Evolutionary conservation across 495 filamentous ascomycete genomes (phyloP).

Genomic region (Xylaria grammica): DNA sequence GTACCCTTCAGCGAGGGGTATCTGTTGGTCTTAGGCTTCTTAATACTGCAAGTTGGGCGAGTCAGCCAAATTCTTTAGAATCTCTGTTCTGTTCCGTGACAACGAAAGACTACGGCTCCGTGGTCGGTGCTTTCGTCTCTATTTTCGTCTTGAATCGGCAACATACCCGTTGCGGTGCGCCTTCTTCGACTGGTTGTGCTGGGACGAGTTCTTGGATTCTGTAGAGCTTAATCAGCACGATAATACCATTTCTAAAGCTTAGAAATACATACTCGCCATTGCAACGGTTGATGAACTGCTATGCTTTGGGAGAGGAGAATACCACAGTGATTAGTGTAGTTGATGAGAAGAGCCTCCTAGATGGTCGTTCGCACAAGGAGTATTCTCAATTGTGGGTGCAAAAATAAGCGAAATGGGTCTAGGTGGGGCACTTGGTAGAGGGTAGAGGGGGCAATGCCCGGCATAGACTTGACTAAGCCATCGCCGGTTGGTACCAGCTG

Average conservation of each 20-base stretch:
- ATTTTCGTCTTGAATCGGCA: conserved; percentile 14
- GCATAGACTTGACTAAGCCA: too few relatives aligned
- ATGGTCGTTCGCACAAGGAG: conserved; percentile 28
- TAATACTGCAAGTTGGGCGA: conserved; percentile 71
- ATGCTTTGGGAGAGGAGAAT: conserved; percentile 25
- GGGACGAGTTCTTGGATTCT: conserved; percentile 99
- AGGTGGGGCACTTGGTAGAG: conserved; percentile 21
- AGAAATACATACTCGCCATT: conserved; percentile 56
- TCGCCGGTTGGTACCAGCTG: too few relatives aligned
- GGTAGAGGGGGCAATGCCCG: too few relatives aligned
- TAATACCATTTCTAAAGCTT: not conserved
- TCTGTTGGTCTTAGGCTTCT: conserved; percentile 98
- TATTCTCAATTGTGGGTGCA: conserved; percentile 40
- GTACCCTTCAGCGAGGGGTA: conserved; percentile 99
- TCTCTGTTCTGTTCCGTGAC: not conserved
- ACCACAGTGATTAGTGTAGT: conserved; percentile 32
- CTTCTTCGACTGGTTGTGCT: conserved; percentile 97
- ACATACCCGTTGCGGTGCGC: conserved; percentile 95
- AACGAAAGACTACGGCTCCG: not conserved
- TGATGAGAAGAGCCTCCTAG: conserved; percentile 26
- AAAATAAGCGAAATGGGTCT: conserved; percentile 39
- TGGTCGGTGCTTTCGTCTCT: conserved; percentile 4
- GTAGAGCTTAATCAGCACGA: conserved; percentile 13
- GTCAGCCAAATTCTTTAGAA: conserved; percentile 14
- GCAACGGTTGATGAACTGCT: conserved; percentile 45